Percentiles rank a stretch among this genome's conserved stretches.
These are phyloP conservation scores for Jaminaea rosea DNA, from an alignment of 1,284 basidiomycete species.

Conservation along the genomic window DNA sequence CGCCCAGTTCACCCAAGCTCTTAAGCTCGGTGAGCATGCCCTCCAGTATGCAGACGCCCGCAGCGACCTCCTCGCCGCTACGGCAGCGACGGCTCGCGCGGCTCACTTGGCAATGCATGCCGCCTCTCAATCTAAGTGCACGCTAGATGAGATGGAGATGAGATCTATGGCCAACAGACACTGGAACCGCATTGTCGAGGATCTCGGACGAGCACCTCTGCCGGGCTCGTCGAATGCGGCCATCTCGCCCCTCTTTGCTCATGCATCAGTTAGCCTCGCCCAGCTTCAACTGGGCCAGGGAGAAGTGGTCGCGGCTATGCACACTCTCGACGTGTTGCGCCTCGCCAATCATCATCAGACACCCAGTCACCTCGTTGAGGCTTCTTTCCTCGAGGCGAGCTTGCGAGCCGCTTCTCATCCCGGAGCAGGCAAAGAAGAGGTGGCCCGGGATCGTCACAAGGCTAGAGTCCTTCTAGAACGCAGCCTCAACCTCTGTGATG, in stretches of 20 bases:
- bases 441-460: constrained; percentile 20
- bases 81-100: constrained; percentile 36
- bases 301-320: constrained; percentile 31
- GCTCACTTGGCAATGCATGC: constrained; percentile 21
- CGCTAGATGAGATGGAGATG: constrained; percentile 8
- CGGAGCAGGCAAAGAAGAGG: constrained; percentile 26
- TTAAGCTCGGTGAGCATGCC: constrained; percentile 44
- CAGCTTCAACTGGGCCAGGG: constrained; percentile 37
- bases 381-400: constrained; percentile 30
- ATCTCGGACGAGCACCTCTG: constrained; percentile 17
- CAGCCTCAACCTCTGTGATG: constrained; percentile 28
- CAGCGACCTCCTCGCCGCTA: constrained; percentile 30
- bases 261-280: constrained; percentile 39
- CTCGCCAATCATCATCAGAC: constrained; percentile 10
- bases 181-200: constrained; percentile 34
- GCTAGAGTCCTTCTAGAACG: constrained; percentile 39
- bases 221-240: constrained; percentile 6
- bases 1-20: constrained; percentile 26
- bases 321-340: constrained; percentile 33
- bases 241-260: constrained; percentile 21
- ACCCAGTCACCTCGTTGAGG: constrained; percentile 13
- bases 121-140: not conserved
- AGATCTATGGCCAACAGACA: constrained; percentile 32
- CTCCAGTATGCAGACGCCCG: constrained; percentile 42
- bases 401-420: constrained; percentile 31